Percentiles rank a stretch among this genome's conserved stretches.
phyloP scores from a whole-genome alignment of 129 eudicot species.

The Mikania micrantha region DNA sequence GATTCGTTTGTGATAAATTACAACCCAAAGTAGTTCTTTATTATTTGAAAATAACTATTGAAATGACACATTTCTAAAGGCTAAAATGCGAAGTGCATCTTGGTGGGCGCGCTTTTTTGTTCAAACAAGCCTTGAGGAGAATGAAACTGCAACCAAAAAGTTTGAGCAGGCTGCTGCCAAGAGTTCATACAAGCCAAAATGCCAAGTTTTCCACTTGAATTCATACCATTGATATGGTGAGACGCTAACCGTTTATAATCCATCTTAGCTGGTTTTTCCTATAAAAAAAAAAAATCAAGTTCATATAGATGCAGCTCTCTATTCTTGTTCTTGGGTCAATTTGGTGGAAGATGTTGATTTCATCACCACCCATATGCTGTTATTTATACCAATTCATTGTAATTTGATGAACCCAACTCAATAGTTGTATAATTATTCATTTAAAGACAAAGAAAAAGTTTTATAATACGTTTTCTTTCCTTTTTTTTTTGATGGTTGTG shows the following conservation, averaged over 20 bases:
- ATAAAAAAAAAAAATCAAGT: constrained; percentile 20
- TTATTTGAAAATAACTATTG: constrained; percentile 11
- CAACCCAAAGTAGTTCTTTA: neutral
- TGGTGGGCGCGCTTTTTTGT: constrained; percentile 86
- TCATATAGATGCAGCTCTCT: neutral
- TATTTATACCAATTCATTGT: constrained; percentile 11
- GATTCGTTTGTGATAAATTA: neutral
- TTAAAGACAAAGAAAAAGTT: constrained; percentile 19
- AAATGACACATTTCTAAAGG: constrained; percentile 36
- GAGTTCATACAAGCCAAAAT: constrained; percentile 49
- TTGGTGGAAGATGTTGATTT: neutral
- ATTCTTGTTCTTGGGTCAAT: constrained; percentile 3
- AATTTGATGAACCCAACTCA: constrained; percentile 14
- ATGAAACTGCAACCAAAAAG: constrained; percentile 63
- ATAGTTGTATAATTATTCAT: constrained; percentile 25
- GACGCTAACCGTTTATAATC: constrained; percentile 11
- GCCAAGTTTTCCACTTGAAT: constrained; percentile 78
- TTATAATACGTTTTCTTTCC: too few species aligned
- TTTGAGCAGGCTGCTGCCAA: constrained; percentile 61
- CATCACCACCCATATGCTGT: constrained; percentile 4
- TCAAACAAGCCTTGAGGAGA: constrained; percentile 64
- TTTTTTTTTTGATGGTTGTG: too few species aligned
- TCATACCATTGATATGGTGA: constrained; percentile 44
- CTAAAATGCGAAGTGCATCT: constrained; percentile 68
- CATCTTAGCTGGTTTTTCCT: constrained; percentile 21